Base-by-base conservation (phyloP, 2,329 filamentous ascomycete species). In the Cyclaneusma minus region DNA sequence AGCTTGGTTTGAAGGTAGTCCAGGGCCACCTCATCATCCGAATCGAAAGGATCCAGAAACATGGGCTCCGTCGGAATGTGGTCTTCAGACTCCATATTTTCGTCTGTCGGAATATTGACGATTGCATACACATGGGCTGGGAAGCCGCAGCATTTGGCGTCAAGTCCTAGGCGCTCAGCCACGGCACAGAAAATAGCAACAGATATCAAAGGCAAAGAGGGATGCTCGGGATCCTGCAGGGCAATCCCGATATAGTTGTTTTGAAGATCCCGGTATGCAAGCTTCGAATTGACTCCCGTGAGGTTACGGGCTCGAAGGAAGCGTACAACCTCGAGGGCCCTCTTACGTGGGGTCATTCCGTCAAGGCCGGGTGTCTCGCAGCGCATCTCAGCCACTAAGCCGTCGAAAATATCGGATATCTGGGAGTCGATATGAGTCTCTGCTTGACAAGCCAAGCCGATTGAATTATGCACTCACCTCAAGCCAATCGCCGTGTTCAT, bases 221-320 rank as follows among this genome's bases (percentile, higher is more conserved):
- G 73, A 42, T 92, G 83, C 0, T 66, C 62, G 5, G 66, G 54
- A 25, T 79, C 72, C 18, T 69, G 72, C 22, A 95, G 58, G 4
- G 80, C 82, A 34, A 91, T 62, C 7, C 83, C 83, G 29, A 98
- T 72, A 40, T 93, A 80, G 40, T 81, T 91, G 50, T 95, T 92
- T 34, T 80, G 70, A 31, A 95, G 53, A 31, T 77, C 74, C 39
- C 82, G 72, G 46, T 89, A 94, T 29, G 76, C 68, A 21, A 57
- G 47, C 6, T 70, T 66, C 4, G 60, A 56, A n/a, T 69, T 54
- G 30, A 83, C 64, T 22, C 84, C 84, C 2, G 68, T 69, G 37
- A 92, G 64, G 29, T 78, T 70, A 19, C 71, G 64, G 3, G 52
- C 47, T 29, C 73, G 68, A 22, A 95, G 55, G 60, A 79, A 93